A percentile compares a stretch with the other conserved stretches of the same genome.
phyloP scores from a whole-genome alignment of 768 basidiomycete genomes.

The Amanita molliuscula region DNA sequence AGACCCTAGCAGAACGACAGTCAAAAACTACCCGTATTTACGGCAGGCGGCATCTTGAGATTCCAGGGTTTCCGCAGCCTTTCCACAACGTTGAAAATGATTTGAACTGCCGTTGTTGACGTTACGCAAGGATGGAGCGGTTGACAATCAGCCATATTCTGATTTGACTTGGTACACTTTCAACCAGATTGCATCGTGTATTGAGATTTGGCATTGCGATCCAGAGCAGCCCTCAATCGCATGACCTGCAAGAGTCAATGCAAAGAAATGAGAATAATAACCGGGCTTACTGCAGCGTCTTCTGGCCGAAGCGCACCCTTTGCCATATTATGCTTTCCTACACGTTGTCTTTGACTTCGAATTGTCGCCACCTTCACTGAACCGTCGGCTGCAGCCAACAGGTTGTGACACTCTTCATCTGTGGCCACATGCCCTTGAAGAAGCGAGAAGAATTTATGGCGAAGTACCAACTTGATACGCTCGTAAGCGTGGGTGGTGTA shows the following conservation, averaged over 20 bases:
- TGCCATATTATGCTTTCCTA: conserved; percentile 82
- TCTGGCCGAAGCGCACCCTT: conserved; percentile 76
- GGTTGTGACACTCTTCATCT: conserved; percentile 60
- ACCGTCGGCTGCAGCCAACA: conserved; percentile 38
- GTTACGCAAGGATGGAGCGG: too few species aligned
- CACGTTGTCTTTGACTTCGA: conserved; percentile 42
- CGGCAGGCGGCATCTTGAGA: too few species aligned
- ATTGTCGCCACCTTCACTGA: conserved; percentile 29
- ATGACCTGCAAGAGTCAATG: conserved; percentile 37
- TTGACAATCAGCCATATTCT: not conserved
- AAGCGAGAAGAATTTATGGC: conserved; percentile 78
- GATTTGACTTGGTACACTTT: not conserved
- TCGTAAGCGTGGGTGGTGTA: conserved; percentile 69
- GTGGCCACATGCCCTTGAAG: conserved; percentile 63
- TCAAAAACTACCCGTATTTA: too few species aligned
- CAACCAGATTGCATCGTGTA: not conserved
- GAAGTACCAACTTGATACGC: conserved; percentile 73
- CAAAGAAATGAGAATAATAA: not conserved
- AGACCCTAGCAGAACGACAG: too few species aligned
- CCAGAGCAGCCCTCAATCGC: conserved; percentile 55
- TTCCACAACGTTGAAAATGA: too few species aligned
- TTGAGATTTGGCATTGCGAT: conserved; percentile 34
- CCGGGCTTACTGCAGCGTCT: conserved; percentile 63
- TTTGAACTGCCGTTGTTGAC: too few species aligned
- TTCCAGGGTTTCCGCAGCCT: too few species aligned